phyloP scores from a whole-genome alignment of 257 asterid genomes.

The Misopates orontium region DNA sequence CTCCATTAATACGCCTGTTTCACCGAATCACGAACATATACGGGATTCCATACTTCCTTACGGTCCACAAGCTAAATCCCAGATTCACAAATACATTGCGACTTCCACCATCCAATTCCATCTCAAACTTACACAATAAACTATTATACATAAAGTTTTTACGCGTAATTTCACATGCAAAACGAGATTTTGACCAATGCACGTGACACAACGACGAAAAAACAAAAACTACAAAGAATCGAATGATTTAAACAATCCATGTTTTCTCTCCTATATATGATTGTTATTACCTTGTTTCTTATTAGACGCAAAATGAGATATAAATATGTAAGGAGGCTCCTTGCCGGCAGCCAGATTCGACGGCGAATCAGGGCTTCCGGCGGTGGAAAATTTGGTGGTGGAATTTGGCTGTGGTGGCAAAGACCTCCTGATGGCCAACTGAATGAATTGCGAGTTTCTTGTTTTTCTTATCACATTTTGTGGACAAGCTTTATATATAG shows the following conservation, averaged over 20 bases:
- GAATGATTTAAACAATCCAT: not conserved
- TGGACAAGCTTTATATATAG: slow-evolving; percentile 27
- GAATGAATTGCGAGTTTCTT: slow-evolving; percentile 34
- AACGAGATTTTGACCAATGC: not conserved
- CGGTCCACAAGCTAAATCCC: too few relatives aligned
- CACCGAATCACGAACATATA: not conserved
- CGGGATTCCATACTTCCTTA: too few relatives aligned
- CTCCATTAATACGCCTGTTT: not conserved
- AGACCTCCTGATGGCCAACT: not conserved
- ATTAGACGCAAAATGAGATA: slow-evolving; percentile 8
- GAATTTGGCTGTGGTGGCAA: slow-evolving; percentile 29
- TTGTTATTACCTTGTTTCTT: not conserved
- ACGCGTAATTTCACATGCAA: too few relatives aligned
- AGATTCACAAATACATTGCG: too few relatives aligned
- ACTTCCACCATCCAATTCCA: too few relatives aligned
- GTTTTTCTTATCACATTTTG: slow-evolving; percentile 28
- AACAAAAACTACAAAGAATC: not conserved
- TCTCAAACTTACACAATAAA: too few relatives aligned
- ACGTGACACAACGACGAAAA: not conserved
- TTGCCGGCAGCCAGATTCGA: slow-evolving; percentile 16
- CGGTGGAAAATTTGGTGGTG: slow-evolving; percentile 25
- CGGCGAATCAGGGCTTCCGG: slow-evolving; percentile 31
- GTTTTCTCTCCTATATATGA: not conserved
- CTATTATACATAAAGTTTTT: too few relatives aligned
- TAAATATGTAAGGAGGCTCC: slow-evolving; percentile 26